Percentiles rank a stretch among this genome's conserved stretches.
These are phyloP conservation scores for Phaeosphaeria sp. DNA, from an alignment of 2,329 filamentous ascomycete genomes.

Conservation along the genomic window DNA sequence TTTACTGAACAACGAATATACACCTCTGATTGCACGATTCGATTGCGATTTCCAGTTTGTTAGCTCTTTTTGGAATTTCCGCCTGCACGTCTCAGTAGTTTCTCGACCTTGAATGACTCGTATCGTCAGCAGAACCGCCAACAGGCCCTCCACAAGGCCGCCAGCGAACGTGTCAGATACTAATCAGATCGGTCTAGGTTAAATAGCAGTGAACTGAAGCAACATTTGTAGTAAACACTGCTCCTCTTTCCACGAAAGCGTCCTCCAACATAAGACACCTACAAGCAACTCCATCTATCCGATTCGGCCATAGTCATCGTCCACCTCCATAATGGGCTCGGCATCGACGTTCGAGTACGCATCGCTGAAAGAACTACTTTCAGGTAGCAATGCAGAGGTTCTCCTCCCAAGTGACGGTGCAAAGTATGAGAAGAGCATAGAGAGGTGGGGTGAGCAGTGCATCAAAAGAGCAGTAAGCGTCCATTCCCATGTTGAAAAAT, in stretches of 20 bases:
- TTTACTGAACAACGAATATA: neutral
- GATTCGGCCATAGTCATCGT: neutral
- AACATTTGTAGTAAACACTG: neutral
- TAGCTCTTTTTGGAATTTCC: neutral
- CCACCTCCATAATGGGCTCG: constrained; percentile 14
- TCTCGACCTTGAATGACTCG: neutral
- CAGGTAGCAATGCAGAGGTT: constrained; percentile 26
- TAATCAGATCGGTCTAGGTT: neutral
- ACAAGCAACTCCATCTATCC: neutral
- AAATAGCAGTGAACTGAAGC: neutral
- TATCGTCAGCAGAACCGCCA: neutral
- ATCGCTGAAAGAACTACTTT: constrained; percentile 27
- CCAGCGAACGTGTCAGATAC: neutral
- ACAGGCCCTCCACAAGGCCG: neutral
- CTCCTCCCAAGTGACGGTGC: constrained; percentile 26
- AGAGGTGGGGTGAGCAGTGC: constrained; percentile 38
- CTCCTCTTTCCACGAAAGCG: too few relatives aligned
- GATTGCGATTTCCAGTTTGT: neutral
- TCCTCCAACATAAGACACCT: too few relatives aligned
- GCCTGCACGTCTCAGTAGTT: neutral
- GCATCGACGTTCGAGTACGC: constrained; percentile 18
- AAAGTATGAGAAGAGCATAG: constrained; percentile 34
- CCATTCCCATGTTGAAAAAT: too few relatives aligned
- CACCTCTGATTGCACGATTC: neutral
- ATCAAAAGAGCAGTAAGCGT: constrained; percentile 34